Conservation (phyloP, 768 basidiomycete genomes). For the Boletellus ananiceps region DNA sequence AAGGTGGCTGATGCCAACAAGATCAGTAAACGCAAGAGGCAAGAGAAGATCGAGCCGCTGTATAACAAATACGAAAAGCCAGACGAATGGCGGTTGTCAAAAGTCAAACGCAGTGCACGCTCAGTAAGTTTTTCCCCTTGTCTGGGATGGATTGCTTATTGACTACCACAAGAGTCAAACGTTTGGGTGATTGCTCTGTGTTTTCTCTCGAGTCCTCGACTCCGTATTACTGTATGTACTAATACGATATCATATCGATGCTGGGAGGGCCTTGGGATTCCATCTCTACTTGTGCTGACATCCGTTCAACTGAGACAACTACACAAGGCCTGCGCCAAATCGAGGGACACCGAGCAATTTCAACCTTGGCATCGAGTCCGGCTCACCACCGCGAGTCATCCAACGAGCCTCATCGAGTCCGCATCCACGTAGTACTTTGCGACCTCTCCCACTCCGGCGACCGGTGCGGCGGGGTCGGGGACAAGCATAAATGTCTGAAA, state of each 20-base stretch:
- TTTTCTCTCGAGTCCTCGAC: background rate
- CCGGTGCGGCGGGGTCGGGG: slow-evolving; percentile 63
- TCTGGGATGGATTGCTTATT: slow-evolving; percentile 5
- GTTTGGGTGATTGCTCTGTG: slow-evolving; percentile 54
- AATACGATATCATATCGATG: slow-evolving; percentile 4
- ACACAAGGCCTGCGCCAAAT: background rate
- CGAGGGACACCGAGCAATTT: background rate
- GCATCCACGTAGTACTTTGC: slow-evolving; percentile 80
- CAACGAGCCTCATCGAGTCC: slow-evolving; percentile 79
- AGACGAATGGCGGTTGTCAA: slow-evolving; percentile 92
- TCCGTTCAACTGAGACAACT: background rate
- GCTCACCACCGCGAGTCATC: slow-evolving; percentile 35
- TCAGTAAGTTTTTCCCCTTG: slow-evolving; percentile 46
- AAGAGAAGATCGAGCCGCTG: slow-evolving; percentile 95
- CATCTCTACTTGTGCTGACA: background rate
- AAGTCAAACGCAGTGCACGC: slow-evolving; percentile 85
- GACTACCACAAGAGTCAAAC: slow-evolving; percentile 67
- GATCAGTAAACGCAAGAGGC: slow-evolving; percentile 92
- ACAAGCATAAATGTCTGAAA: slow-evolving; percentile 84
- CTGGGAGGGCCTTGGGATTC: background rate
- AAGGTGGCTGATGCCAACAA: slow-evolving; percentile 97
- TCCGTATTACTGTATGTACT: slow-evolving; percentile 10
- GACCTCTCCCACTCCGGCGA: slow-evolving; percentile 63
- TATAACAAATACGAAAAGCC: slow-evolving; percentile 95
- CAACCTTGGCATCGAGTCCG: background rate